These are phyloP conservation scores for Beauveria medogensis DNA, from an alignment of 2,329 filamentous ascomycete genomes.

Conservation along the genomic window DNA sequence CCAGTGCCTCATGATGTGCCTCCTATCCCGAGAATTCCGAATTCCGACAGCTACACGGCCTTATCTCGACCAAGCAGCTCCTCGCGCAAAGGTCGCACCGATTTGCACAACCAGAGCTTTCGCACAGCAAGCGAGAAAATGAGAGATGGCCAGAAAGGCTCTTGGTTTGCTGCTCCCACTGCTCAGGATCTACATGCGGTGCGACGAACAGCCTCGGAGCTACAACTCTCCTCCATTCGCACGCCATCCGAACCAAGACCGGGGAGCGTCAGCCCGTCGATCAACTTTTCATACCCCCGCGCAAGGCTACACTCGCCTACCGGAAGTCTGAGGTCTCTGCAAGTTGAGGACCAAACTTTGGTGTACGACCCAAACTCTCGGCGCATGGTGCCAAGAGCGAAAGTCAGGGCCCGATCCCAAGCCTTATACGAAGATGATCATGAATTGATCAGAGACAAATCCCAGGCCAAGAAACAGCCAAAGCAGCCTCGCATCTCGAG, in stretches of 20 bases:
- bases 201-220: constrained; percentile 35
- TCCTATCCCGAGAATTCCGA: constrained; percentile 68
- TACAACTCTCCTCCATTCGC: constrained; percentile 22
- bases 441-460: not conserved
- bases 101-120: constrained; percentile 41
- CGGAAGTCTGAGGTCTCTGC: constrained; percentile 7
- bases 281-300: constrained; percentile 53
- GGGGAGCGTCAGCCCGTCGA: constrained; percentile 42
- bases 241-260: constrained; percentile 27
- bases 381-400: constrained; percentile 46
- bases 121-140: constrained; percentile 46
- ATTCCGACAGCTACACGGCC: constrained; percentile 27
- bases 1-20: constrained; percentile 45
- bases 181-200: constrained; percentile 36
- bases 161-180: constrained; percentile 42
- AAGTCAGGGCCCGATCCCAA: constrained; percentile 36
- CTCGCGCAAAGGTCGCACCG: constrained; percentile 24
- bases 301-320: constrained; percentile 32
- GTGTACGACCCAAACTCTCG: constrained; percentile 60
- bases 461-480: constrained; percentile 23
- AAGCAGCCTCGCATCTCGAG: constrained; percentile 30
- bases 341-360: constrained; percentile 32
- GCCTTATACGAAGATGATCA: constrained; percentile 24
- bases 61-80: constrained; percentile 16
- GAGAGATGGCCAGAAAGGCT: constrained; percentile 29